Percentiles rank a stretch among this genome's conserved stretches.
Conservation (phyloP, 495 filamentous ascomycete genomes). For the Penicillium flavigenum region DNA sequence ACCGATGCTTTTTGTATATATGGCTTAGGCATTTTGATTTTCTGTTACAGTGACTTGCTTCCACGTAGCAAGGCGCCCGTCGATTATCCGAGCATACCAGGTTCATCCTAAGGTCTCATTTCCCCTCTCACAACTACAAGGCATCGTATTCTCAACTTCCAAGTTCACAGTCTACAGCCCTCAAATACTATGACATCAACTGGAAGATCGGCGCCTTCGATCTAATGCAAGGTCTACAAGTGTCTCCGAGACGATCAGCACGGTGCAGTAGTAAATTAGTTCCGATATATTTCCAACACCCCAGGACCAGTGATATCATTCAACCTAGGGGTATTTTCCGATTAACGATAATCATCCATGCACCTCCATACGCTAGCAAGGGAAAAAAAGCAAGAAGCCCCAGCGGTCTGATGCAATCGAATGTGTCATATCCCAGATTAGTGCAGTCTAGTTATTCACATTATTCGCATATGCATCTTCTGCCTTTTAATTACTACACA, state of each 20-base stretch:
- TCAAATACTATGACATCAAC: neutral
- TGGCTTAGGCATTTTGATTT: conserved; percentile 7
- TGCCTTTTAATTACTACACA: neutral
- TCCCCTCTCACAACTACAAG: neutral
- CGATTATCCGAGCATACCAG: neutral
- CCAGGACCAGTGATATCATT: conserved; percentile 1
- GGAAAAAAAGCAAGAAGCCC: too few species aligned
- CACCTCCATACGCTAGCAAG: neutral
- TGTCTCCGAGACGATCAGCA: neutral
- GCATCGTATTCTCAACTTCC: neutral
- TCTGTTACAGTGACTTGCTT: conserved; percentile 1
- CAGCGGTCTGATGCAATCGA: too few species aligned
- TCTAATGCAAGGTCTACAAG: neutral
- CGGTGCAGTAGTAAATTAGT: neutral
- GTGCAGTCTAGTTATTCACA: neutral
- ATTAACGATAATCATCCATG: neutral
- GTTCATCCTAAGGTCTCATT: neutral
- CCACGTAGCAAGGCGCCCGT: neutral
- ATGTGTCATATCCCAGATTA: neutral
- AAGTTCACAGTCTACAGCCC: neutral
- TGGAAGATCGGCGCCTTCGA: neutral
- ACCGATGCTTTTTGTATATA: conserved; percentile 6
- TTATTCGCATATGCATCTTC: neutral
- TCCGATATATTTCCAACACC: neutral
- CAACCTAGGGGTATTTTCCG: neutral